Evolutionary conservation across 352 stramenopile species (phyloP), one percentile per base, ranked within the genome.

Genomic region (Peronospora belbahrii): DNA sequence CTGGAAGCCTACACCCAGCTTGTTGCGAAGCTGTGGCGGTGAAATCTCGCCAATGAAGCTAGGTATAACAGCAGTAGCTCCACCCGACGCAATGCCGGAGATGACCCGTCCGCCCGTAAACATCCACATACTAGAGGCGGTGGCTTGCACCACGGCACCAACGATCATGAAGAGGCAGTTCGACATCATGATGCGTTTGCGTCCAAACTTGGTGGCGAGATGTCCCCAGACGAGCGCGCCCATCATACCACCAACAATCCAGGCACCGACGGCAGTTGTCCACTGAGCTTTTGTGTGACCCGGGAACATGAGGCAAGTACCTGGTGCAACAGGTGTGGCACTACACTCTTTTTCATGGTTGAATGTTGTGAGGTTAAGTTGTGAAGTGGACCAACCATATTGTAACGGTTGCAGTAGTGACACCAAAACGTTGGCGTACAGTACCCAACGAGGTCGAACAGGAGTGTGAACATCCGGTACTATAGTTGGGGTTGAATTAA

Each of bases 191-290:
- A 49, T 59, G 9, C 41, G 51, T 6, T 68, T 66, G 2, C 66
- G 62, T n/a, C 66, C 66, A 33, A 67, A 68, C 31, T 56, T 54
- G 50, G 70, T 67, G 17, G 66, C 56, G 13, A 65, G 45, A 14
- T 48, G 48, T 18, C 66, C 64, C 3, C 39, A 63, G 4, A 58
- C 19, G 3, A 86, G 58, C 37, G 48, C 48, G 9, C 73, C 70
- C 44, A 83, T 42, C 62, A 80, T 79, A 25, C 67, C 70, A 13
- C 70, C 72, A 14, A 80, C 47, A 42, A 85, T 68, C 73, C 73
- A 85, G 11, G 60, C 59, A 41, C 74, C 78, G 17, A 84, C 65
- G 15, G 72, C 65, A 27, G 65, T 69, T 3, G 60, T 79, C 76
- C 76, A 88, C 32, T 85, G 42, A 4, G 33, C 47, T 4, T 62